A percentile compares a stretch with the other conserved stretches of the same genome.
phyloP scores from a whole-genome alignment of 2,329 filamentous ascomycete genomes.

The Trichoderma gracile region DNA sequence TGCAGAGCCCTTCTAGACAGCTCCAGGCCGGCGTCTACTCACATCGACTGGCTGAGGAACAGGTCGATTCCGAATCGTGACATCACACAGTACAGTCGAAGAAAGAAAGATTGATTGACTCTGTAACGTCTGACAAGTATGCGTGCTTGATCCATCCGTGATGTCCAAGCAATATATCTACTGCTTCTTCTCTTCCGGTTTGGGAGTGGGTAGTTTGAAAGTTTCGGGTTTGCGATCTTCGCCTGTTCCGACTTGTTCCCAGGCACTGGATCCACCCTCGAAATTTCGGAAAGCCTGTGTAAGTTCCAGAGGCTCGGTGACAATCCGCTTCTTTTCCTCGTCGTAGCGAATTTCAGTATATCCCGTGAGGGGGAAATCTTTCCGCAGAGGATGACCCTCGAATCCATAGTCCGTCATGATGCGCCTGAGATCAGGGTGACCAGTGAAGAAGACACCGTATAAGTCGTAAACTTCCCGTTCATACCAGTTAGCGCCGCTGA shows the following conservation, averaged over 20 bases:
- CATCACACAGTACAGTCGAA: background rate
- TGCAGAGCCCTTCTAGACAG: background rate
- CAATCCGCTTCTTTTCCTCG: slow-evolving; percentile 99
- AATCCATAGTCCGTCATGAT: slow-evolving; percentile 99
- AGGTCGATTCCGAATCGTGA: background rate
- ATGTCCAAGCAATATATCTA: slow-evolving; percentile 44
- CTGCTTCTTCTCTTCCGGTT: slow-evolving; percentile 90
- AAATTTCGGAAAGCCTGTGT: slow-evolving; percentile 99
- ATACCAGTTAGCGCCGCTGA: slow-evolving; percentile 97
- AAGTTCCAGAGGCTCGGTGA: slow-evolving; percentile 94
- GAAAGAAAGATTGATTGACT: background rate
- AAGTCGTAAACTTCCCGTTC: slow-evolving; percentile 97
- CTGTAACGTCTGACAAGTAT: background rate
- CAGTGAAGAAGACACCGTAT: slow-evolving; percentile 95
- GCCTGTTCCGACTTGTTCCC: slow-evolving; percentile 68
- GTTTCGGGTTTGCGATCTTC: slow-evolving; percentile 76
- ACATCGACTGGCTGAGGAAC: background rate
- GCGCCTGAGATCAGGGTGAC: slow-evolving; percentile 90
- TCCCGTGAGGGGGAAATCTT: slow-evolving; percentile 96
- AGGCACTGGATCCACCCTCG: slow-evolving; percentile 76
- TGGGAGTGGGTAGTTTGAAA: slow-evolving; percentile 94
- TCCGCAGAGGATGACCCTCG: slow-evolving; percentile 93
- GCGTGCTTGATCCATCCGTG: background rate
- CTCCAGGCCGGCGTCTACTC: background rate
- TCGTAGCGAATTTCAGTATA: slow-evolving; percentile 98